These are phyloP conservation scores for Avena atlantica DNA, from an alignment of 176 grass and related monocot genomes.

Conservation along the genomic window DNA sequence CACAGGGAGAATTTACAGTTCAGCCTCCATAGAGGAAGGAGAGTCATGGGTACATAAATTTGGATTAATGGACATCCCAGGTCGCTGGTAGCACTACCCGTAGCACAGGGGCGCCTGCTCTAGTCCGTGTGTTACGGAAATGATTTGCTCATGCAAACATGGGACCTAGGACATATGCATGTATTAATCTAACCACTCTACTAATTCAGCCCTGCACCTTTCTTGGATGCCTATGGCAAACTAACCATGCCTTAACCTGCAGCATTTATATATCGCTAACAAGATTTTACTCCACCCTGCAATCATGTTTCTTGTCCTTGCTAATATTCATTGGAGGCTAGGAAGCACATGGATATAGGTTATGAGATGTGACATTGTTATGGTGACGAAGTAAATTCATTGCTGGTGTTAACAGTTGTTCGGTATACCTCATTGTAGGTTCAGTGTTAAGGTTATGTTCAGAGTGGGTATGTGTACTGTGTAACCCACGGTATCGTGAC, in stretches of 20 bases:
- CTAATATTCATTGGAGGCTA: neutral
- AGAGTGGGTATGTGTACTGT: neutral
- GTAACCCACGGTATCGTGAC: neutral
- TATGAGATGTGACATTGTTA: neutral
- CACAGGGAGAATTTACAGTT: too few species aligned
- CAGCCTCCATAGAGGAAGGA: too few species aligned
- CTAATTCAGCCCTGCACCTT: neutral
- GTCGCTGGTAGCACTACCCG: too few species aligned
- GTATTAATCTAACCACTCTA: constrained; percentile 18
- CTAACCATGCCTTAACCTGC: neutral
- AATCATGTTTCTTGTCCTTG: neutral
- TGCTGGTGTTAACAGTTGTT: neutral
- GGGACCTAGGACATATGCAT: neutral
- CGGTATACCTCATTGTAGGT: neutral
- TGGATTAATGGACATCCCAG: too few species aligned
- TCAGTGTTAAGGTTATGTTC: neutral
- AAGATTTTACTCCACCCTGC: neutral
- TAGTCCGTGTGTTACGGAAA: neutral
- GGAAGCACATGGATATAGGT: neutral
- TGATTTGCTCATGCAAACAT: constrained; percentile 23
- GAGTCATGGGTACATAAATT: too few species aligned
- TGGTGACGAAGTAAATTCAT: neutral
- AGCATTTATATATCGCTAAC: neutral
- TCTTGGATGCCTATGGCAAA: neutral
- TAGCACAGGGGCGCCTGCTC: too few species aligned